These are phyloP conservation scores for Lipomyces lipofer DNA, from an alignment of 805 yeast species.

Conservation along the genomic window DNA sequence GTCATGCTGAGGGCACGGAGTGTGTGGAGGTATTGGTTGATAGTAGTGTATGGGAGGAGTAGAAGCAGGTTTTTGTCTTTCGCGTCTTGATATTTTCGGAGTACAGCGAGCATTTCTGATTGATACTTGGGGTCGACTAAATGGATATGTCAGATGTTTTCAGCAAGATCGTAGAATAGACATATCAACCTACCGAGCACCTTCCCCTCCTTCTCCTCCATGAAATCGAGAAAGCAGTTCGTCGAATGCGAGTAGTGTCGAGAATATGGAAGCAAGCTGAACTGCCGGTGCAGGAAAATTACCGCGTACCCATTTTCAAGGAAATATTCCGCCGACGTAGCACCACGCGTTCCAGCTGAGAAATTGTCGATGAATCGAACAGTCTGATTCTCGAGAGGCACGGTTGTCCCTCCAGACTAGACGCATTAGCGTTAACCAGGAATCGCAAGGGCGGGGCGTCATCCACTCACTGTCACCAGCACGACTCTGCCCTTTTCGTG, in stretches of 20 bases:
- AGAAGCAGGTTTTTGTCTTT: slow-evolving; percentile 56
- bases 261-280: slow-evolving; percentile 88
- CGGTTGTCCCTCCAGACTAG: slow-evolving; percentile 92
- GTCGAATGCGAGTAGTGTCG: slow-evolving; percentile 82
- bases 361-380: slow-evolving; percentile 96
- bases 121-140: slow-evolving; percentile 59
- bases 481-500: slow-evolving; percentile 62
- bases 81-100: slow-evolving; percentile 53
- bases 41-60: slow-evolving; percentile 87
- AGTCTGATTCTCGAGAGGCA: slow-evolving; percentile 94
- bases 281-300: slow-evolving; percentile 87
- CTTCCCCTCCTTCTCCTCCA: slow-evolving; percentile 55
- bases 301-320: slow-evolving; percentile 86
- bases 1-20: slow-evolving; percentile 64
- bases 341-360: slow-evolving; percentile 97
- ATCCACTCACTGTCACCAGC: slow-evolving; percentile 59
- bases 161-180: not conserved
- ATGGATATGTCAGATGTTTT: not conserved
- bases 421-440: too few relatives aligned
- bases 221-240: slow-evolving; percentile 80
- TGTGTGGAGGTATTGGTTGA: slow-evolving; percentile 88
- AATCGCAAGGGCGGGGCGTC: not conserved
- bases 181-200: slow-evolving; percentile 44
- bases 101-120: slow-evolving; percentile 58
- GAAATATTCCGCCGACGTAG: slow-evolving; percentile 91